Evolutionary conservation across 805 yeast genomes (phyloP), one percentile per base, ranked within the genome.

Genomic region (Candida railenensis): DNA sequence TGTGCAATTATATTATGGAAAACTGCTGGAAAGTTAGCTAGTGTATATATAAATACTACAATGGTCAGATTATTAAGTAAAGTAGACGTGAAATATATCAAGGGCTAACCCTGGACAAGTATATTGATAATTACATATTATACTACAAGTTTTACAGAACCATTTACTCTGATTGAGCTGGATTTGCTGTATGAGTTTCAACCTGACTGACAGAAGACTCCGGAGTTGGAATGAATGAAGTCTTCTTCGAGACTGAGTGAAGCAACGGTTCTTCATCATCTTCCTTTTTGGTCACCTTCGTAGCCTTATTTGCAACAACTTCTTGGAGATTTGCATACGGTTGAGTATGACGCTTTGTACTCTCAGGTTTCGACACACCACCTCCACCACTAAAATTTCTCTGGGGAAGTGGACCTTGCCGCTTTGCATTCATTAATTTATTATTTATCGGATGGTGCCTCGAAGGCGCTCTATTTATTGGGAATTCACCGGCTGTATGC

Each of bases 391-490:
- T 36, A 16, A 19, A 36, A 19, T 16, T 36, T 36, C 39, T 16
- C 30, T 25, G 30, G 5, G 30, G 11, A 25, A 25, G 30, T 25
- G 30, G 30, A 25, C 30, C 30, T 11, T 25, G 30, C 30, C 30
- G 5, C 30, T 25, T 25, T 11, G 11, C 11, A 25, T 25, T 25
- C 9, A 25, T 25, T 25, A 66, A 65, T 28, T 59, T 53, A 9
- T 66, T 61, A 45, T 66, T 63, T 15, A 59, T 59, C 12, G 63
- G 61, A 43, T 64, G 70, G 45, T 66, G 72, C 15, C 71, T 52
- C 12, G 52, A 34, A 20, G 14, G 42, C 30, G 32, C 44, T 25
- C 42, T 44, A 25, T 43, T 43, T 25, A 34, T 22, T 22, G 41
- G 44, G 40, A 28, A 36, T 30, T 43, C 46, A 8, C 14, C 21